These are phyloP conservation scores for Coemansia sp. DNA, from an alignment of 192 early-diverging fungal species.

Conservation along the genomic window DNA sequence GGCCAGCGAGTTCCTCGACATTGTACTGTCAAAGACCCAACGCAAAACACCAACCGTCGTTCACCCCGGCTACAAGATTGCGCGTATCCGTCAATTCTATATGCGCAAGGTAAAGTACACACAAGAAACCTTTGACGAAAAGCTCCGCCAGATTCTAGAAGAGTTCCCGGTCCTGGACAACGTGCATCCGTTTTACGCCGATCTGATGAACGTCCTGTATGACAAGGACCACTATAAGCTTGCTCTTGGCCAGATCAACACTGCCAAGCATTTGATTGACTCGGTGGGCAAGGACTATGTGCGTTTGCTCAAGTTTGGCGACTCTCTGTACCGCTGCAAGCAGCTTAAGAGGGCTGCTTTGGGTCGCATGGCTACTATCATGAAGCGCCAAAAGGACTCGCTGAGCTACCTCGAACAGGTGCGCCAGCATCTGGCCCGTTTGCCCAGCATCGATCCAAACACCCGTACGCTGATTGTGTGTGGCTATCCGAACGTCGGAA, in stretches of 20 bases:
- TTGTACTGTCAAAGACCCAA: conserved; percentile 96
- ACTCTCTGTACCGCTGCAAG: conserved; percentile 99
- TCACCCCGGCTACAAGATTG: conserved; percentile 97
- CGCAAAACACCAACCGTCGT: conserved; percentile 95
- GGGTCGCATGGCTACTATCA: conserved; percentile 99
- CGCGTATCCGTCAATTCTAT: conserved; percentile 95
- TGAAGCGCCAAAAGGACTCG: conserved; percentile 98
- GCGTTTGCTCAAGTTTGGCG: conserved; percentile 97
- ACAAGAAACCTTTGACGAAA: conserved; percentile 95
- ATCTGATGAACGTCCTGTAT: conserved; percentile 99
- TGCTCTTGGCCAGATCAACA: conserved; percentile 97
- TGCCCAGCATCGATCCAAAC: conserved; percentile 99
- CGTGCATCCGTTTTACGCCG: conserved; percentile 99
- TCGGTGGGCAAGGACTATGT: conserved; percentile 98
- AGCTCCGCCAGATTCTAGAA: conserved; percentile 84
- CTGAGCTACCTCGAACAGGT: conserved; percentile 98
- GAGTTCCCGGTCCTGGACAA: conserved; percentile 99
- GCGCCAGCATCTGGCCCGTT: conserved; percentile 96
- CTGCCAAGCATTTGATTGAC: conserved; percentile 94
- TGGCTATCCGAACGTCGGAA: conserved; percentile 99
- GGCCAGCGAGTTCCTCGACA: conserved; percentile 93
- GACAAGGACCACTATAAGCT: conserved; percentile 99
- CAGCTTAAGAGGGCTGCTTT: conserved; percentile 97
- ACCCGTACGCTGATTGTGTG: conserved; percentile 98
- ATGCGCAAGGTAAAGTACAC: conserved; percentile 99